A percentile compares a stretch with the other conserved stretches of the same genome.
Conservation (phyloP, 2,329 filamentous ascomycete genomes). For the Chaetomiaceae sp. region DNA sequence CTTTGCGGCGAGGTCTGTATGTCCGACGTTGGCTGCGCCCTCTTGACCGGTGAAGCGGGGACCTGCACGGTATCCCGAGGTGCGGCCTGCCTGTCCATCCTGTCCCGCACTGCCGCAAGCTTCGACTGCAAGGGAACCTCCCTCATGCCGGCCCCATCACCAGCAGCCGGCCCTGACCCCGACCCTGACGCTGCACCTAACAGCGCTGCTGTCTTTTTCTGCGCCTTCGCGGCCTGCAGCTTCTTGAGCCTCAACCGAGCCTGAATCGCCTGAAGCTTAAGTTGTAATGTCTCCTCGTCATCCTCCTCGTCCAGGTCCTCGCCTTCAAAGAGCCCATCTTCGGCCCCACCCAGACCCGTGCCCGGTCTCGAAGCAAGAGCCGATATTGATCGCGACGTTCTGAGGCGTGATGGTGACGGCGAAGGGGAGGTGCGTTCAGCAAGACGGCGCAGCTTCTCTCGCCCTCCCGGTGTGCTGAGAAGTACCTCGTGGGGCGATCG, state of each 20-base stretch:
- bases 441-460: constrained; percentile 66
- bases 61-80: constrained; percentile 61
- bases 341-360: constrained; percentile 12
- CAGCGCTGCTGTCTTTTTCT: constrained; percentile 21
- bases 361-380: constrained; percentile 23
- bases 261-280: constrained; percentile 85
- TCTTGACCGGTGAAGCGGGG: constrained; percentile 66
- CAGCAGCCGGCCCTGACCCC: no score
- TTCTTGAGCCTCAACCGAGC: constrained; percentile 83
- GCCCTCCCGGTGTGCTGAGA: constrained; percentile 68
- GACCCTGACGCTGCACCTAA: not conserved
- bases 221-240: constrained; percentile 61
- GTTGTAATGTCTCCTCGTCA: constrained; percentile 82
- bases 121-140: constrained; percentile 25
- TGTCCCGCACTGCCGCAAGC: constrained; percentile 22
- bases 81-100: constrained; percentile 28
- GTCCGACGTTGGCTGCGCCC: constrained; percentile 43
- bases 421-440: constrained; percentile 63
- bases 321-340: constrained; percentile 31
- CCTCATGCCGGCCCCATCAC: constrained; percentile 24
- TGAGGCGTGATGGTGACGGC: constrained; percentile 57
- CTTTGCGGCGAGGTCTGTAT: constrained; percentile 71
- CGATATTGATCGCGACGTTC: constrained; percentile 36
- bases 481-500: constrained; percentile 62
- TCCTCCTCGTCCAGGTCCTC: constrained; percentile 57